Percentiles rank a stretch among this genome's conserved stretches.
Conservation (phyloP, 495 filamentous ascomycete genomes). For the Jackrogersella multiformis region DNA sequence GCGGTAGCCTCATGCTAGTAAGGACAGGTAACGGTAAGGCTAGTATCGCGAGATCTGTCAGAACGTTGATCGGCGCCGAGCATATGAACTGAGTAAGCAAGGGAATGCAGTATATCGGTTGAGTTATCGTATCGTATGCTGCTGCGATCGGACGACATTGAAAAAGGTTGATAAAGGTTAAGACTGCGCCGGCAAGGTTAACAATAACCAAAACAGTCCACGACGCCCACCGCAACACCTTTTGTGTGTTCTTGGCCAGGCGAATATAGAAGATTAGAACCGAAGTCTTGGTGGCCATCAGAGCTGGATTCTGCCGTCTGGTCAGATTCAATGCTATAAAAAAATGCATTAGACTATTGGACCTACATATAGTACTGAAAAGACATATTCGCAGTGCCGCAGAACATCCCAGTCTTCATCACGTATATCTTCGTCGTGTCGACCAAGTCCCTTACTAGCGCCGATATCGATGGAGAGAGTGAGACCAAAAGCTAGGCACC, state of each 20-base stretch:
- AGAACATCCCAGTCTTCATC: slow-evolving; percentile 56
- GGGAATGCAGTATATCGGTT: slow-evolving; percentile 68
- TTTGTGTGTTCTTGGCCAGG: slow-evolving; percentile 75
- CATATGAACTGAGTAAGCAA: slow-evolving; percentile 85
- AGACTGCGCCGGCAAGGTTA: slow-evolving; percentile 76
- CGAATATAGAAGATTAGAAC: slow-evolving; percentile 89
- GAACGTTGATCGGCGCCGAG: slow-evolving; percentile 83
- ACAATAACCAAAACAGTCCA: slow-evolving; percentile 77
- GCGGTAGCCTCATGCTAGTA: slow-evolving; percentile 83
- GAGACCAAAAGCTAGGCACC: slow-evolving; percentile 82
- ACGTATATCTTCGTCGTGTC: slow-evolving; percentile 73
- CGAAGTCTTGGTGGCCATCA: slow-evolving; percentile 91
- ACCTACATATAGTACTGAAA: slow-evolving; percentile 84
- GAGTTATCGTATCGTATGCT: slow-evolving; percentile 60
- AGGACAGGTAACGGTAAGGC: slow-evolving; percentile 88
- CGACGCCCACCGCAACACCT: slow-evolving; percentile 72
- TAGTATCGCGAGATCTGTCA: slow-evolving; percentile 83
- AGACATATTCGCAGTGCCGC: slow-evolving; percentile 78
- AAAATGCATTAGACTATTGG: not conserved
- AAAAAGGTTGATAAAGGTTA: slow-evolving; percentile 88
- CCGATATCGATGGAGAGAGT: slow-evolving; percentile 80
- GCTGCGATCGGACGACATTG: slow-evolving; percentile 82
- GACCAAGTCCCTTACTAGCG: slow-evolving; percentile 74
- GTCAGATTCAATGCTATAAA: slow-evolving; percentile 32
- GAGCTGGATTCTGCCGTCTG: slow-evolving; percentile 77